phyloP scores from a whole-genome alignment of 2,329 filamentous ascomycete species.

The Hypoxylon sp. region DNA sequence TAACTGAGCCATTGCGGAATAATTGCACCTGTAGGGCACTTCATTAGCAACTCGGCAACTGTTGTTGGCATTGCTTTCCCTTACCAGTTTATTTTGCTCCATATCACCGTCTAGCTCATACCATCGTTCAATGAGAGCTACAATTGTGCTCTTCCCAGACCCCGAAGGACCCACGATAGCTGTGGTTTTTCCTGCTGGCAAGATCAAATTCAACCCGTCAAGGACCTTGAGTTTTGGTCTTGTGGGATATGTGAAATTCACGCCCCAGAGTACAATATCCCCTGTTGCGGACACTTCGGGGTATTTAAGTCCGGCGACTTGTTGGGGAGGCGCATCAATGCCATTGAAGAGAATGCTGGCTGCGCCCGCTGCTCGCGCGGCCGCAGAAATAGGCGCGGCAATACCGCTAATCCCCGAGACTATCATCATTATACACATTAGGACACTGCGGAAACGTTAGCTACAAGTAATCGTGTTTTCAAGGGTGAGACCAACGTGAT shows the following conservation, averaged over 20 bases:
- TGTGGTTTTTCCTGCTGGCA: slow-evolving; percentile 75
- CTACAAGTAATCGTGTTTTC: not conserved
- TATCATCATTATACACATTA: slow-evolving; percentile 70
- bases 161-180: slow-evolving; percentile 81
- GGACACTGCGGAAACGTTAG: slow-evolving; percentile 52
- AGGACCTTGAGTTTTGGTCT: slow-evolving; percentile 73
- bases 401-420: slow-evolving; percentile 67
- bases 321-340: slow-evolving; percentile 62
- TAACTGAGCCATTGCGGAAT: slow-evolving; percentile 63
- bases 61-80: slow-evolving; percentile 5
- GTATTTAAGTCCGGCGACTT: slow-evolving; percentile 56
- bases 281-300: slow-evolving; percentile 62
- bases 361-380: slow-evolving; percentile 67
- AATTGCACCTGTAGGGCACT: slow-evolving; percentile 42
- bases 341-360: slow-evolving; percentile 69
- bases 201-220: slow-evolving; percentile 67
- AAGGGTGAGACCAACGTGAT: slow-evolving; percentile 55
- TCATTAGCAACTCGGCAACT: slow-evolving; percentile 8
- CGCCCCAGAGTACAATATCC: slow-evolving; percentile 71
- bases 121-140: slow-evolving; percentile 78
- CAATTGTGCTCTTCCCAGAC: slow-evolving; percentile 79
- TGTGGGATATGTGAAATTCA: slow-evolving; percentile 79
- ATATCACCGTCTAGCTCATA: slow-evolving; percentile 68
- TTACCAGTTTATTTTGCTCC: slow-evolving; percentile 53
- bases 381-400: slow-evolving; percentile 68